Evolutionary conservation across 2,329 filamentous ascomycete species (phyloP), one percentile per base, ranked within the genome.

Genomic region (Calonectria pauciramosa): DNA sequence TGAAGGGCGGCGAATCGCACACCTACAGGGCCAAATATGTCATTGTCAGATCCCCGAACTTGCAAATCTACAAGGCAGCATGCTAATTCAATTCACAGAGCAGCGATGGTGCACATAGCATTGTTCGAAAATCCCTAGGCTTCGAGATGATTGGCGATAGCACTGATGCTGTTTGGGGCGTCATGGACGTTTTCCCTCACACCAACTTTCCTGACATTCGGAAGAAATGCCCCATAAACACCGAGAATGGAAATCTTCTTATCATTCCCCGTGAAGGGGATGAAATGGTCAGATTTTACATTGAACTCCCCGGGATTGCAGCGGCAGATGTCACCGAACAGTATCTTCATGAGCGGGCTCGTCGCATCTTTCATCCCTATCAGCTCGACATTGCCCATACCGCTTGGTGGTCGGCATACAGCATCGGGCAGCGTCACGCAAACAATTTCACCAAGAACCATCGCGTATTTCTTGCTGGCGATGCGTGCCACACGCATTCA

Each of bases 381-480:
- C 82, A 75, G n/a, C 79, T 88, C 9, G 81, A 84, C 4, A 84
- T 93, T 56, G 86, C 86, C 0, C 88, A 89, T 69, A 92, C 90
- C 0, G 77, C 73, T 0, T 94, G 92, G 92, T 93, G 91, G 90
- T 92, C 90, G 0, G 91, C 90, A 0, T 94, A 94, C 75, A 84
- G 87, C 9, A 92, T 94, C 59, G 91, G 91, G 0, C 92, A 93
- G 80, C 86, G 92, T n/a, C 87, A 93, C 0, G 90, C 89, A 9
- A 87, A 87, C 8, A 84, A 88, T 65, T 93, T 93, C 82, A 89
- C 87, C 52, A 86, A 86, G 26, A 83, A 86, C 36, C 86, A 89
- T 34, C 88, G 92, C 4, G 87, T 95, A n/a, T 95, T 95, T 81
- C 86, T 94, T 4, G 91, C 92, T 0, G 93, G 93, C 3, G 93